These are phyloP conservation scores for Cutaneotrichosporon sp. DNA, from an alignment of 1,284 basidiomycete genomes.

Conservation along the genomic window DNA sequence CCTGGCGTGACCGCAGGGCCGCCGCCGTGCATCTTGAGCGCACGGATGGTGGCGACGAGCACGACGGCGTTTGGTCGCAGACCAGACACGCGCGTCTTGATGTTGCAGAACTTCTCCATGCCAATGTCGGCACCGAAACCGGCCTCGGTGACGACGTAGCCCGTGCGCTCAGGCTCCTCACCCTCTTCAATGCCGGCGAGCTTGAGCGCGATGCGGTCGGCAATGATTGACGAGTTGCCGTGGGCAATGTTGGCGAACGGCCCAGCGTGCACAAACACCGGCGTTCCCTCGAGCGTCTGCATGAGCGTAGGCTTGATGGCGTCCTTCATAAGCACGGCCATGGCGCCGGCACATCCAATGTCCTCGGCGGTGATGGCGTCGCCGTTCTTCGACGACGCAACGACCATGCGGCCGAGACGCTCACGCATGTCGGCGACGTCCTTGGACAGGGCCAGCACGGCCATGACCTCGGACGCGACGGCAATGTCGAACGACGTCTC, in stretches of 20 bases:
- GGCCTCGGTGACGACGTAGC: constrained; percentile 96
- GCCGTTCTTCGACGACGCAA: constrained; percentile 87
- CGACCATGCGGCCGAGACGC: constrained; percentile 68
- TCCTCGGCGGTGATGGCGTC: constrained; percentile 95
- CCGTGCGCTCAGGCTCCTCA: constrained; percentile 70
- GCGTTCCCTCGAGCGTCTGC: constrained; percentile 98
- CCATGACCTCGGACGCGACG: constrained; percentile 97
- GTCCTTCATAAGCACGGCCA: constrained; percentile 97
- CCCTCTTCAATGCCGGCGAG: constrained; percentile 94
- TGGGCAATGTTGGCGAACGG: constrained; percentile 99
- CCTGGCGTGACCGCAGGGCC: constrained; percentile 96
- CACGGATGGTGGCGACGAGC: constrained; percentile 94
- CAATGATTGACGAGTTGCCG: constrained; percentile 97
- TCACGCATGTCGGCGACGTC: constrained; percentile 82
- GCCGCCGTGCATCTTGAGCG: constrained; percentile 98
- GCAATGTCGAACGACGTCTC: constrained; percentile 94
- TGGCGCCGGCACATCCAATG: constrained; percentile 89
- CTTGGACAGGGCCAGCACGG: constrained; percentile 87
- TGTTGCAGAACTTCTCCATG: constrained; percentile 99
- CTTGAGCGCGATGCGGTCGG: constrained; percentile 92
- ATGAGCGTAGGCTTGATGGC: constrained; percentile 99
- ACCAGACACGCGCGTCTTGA: constrained; percentile 94
- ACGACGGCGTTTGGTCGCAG: constrained; percentile 89
- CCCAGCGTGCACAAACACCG: constrained; percentile 97
- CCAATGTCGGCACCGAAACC: constrained; percentile 99